Evolutionary conservation across 139 green algal genomes (phyloP).

Genomic region (Coccomyxa sp.): DNA sequence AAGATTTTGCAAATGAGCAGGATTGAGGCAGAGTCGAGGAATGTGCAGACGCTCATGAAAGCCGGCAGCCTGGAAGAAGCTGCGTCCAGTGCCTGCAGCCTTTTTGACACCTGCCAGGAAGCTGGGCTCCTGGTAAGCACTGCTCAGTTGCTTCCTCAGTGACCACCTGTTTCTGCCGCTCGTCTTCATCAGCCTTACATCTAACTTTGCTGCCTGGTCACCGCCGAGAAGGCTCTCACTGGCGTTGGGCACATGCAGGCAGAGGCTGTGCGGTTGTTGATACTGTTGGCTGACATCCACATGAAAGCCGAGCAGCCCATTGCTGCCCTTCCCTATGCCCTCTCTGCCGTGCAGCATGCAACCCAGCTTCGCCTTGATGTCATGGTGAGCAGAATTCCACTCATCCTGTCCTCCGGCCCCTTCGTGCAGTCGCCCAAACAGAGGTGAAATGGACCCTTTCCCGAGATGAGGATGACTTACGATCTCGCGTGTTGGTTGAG

Average conservation of each 20-base stretch:
- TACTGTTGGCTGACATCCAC: constrained; percentile 46
- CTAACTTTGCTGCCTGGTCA: no score
- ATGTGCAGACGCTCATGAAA: constrained; percentile 6
- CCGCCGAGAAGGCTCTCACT: no score
- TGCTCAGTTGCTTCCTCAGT: no score
- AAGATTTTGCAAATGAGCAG: background rate
- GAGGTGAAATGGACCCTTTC: no score
- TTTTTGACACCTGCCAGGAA: constrained; percentile 17
- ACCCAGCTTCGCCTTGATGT: constrained; percentile 31
- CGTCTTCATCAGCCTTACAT: no score
- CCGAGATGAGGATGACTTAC: no score
- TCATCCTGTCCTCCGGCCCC: no score
- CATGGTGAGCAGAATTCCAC: constrained; percentile 9
- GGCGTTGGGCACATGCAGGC: constrained; percentile 1
- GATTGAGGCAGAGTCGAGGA: background rate
- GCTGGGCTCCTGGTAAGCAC: constrained; percentile 14
- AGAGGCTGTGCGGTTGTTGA: constrained; percentile 30
- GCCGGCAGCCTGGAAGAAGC: constrained; percentile 18
- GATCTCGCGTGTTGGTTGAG: no score
- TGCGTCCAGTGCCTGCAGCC: background rate
- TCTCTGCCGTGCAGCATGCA: constrained; percentile 24
- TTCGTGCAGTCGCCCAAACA: no score
- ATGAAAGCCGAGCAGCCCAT: constrained; percentile 26
- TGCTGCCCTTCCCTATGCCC: constrained; percentile 41
- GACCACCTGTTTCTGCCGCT: no score